Conservation (phyloP, 2,329 filamentous ascomycete genomes). For the Trichocomaceae sp. region DNA sequence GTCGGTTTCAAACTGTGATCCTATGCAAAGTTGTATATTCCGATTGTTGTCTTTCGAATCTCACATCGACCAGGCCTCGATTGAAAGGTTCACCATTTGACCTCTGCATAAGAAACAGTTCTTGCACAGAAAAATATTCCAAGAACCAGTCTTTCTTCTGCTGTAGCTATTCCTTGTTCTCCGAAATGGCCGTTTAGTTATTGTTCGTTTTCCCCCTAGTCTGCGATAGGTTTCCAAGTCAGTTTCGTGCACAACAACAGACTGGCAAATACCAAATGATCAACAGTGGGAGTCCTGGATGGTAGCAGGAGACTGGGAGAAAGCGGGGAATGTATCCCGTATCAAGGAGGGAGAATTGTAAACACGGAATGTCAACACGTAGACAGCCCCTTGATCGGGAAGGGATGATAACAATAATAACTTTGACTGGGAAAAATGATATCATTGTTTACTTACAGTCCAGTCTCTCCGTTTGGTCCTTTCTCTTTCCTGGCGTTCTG, state of each 20-base stretch:
- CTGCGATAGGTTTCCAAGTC: neutral
- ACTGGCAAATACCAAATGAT: neutral
- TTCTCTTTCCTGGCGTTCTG: constrained; percentile 1
- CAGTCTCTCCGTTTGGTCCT: neutral
- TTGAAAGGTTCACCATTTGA: constrained; percentile 8
- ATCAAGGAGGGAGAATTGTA: constrained; percentile 10
- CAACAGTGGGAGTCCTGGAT: neutral
- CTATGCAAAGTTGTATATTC: neutral
- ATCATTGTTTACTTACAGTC: neutral
- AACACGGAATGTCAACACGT: constrained; percentile 16
- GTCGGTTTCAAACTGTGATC: neutral
- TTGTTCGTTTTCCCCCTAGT: neutral
- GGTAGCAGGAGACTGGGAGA: constrained; percentile 7
- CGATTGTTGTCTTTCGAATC: constrained; percentile 15
- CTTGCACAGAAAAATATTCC: neutral
- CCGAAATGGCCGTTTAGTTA: neutral
- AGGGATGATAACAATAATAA: constrained; percentile 7
- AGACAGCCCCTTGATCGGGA: constrained; percentile 11
- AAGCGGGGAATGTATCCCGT: constrained; percentile 12
- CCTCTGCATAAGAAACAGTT: neutral
- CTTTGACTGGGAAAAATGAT: constrained; percentile 1
- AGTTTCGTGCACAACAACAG: neutral
- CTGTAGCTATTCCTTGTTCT: neutral
- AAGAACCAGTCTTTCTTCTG: neutral
- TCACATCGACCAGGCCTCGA: constrained; percentile 9